Evolutionary conservation across 1,284 basidiomycete species (phyloP).

Genomic region (Anthracocystis walkeri): DNA sequence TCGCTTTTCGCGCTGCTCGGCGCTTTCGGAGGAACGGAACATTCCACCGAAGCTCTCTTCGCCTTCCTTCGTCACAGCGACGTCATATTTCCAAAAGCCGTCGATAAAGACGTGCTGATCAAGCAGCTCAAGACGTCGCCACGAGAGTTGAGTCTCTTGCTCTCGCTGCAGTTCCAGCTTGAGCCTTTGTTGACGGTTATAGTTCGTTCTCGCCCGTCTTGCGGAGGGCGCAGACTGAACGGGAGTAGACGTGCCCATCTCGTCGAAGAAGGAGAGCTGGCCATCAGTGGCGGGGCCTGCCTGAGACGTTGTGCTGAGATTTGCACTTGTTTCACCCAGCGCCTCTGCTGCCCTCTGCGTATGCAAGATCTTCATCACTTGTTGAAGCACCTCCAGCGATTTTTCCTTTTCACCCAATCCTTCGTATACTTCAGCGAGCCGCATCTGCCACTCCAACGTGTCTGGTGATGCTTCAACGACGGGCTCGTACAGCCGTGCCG

Average conservation of each 20-base stretch:
- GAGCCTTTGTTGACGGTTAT: slow-evolving; percentile 44
- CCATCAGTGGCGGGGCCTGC: slow-evolving; percentile 4
- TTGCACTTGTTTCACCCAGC: neutral
- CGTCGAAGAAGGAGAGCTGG: slow-evolving; percentile 60
- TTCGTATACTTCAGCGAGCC: slow-evolving; percentile 86
- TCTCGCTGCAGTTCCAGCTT: slow-evolving; percentile 61
- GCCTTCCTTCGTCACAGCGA: slow-evolving; percentile 46
- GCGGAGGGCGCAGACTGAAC: slow-evolving; percentile 21
- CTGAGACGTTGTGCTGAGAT: neutral
- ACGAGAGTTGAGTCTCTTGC: slow-evolving; percentile 60
- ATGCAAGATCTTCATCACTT: slow-evolving; percentile 72
- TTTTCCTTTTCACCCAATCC: slow-evolving; percentile 79
- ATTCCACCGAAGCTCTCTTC: slow-evolving; percentile 24
- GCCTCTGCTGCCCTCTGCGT: slow-evolving; percentile 23
- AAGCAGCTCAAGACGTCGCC: slow-evolving; percentile 54
- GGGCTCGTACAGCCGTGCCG: slow-evolving; percentile 69
- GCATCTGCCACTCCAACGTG: slow-evolving; percentile 75
- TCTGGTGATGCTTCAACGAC: slow-evolving; percentile 80
- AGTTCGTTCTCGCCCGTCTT: slow-evolving; percentile 37
- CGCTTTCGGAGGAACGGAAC: slow-evolving; percentile 20
- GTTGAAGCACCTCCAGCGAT: slow-evolving; percentile 85
- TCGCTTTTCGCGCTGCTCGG: slow-evolving; percentile 29
- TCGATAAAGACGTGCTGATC: slow-evolving; percentile 59
- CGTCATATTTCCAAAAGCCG: slow-evolving; percentile 60
- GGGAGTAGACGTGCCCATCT: slow-evolving; percentile 23